Percentiles rank a stretch among this genome's conserved stretches.
Evolutionary conservation across 495 filamentous ascomycete species (phyloP).

Genomic region (Elaphomyces granulatus): DNA sequence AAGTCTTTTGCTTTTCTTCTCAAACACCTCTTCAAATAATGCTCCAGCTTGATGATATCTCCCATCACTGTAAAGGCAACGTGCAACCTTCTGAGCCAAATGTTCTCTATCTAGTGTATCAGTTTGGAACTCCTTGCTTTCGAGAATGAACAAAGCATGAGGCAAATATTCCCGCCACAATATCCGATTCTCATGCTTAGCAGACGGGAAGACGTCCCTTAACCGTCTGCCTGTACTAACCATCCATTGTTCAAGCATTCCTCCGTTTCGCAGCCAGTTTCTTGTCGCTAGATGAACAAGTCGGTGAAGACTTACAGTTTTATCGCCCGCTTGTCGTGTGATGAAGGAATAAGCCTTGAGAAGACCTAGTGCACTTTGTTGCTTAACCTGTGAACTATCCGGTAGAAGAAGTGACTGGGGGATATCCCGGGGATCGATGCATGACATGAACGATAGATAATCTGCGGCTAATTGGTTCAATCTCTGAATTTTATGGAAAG

Average conservation of each 20-base stretch:
- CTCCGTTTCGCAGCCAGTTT: conserved; percentile 9
- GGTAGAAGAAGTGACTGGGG: conserved; percentile 18
- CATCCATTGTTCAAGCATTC: not conserved
- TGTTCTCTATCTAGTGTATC: no score
- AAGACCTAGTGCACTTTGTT: conserved; percentile 9
- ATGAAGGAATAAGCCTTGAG: conserved; percentile 15
- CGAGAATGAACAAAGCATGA: conserved; percentile 4
- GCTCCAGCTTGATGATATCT: no score
- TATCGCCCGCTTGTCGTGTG: conserved; percentile 1
- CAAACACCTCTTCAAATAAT: no score
- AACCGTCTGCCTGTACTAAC: not conserved
- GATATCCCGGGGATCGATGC: conserved; percentile 17
- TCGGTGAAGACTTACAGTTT: conserved; percentile 7
- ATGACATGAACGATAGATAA: conserved; percentile 23
- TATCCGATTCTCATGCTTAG: conserved; percentile 3
- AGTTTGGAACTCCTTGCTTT: conserved; percentile 1
- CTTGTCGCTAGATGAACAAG: conserved; percentile 12
- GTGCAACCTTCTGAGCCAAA: not conserved
- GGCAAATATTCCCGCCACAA: conserved; percentile 8
- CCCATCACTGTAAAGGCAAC: conserved; percentile 4
- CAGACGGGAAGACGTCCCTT: conserved; percentile 3
- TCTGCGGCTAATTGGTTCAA: conserved; percentile 17
- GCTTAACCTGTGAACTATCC: conserved; percentile 2
- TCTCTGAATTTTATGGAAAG: conserved; percentile 28
- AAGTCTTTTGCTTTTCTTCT: no score